Conservation (phyloP, 768 basidiomycete species). For the Rhodosporidiobolus sp. region DNA sequence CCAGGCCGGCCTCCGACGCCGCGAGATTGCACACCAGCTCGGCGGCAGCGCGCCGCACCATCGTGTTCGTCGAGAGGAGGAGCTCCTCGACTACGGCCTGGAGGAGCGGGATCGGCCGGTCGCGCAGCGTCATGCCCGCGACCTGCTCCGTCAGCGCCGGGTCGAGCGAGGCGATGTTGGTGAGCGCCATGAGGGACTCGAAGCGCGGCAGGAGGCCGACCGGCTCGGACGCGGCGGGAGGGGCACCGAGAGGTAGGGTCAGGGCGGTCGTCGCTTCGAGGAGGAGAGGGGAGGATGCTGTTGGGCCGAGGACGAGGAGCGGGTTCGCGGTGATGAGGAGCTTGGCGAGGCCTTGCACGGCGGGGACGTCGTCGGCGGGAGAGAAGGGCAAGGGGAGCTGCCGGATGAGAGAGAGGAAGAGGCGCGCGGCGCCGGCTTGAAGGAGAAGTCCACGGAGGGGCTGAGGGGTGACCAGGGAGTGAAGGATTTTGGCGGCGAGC, state of each 20-base stretch:
- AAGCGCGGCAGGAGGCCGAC: constrained; percentile 78
- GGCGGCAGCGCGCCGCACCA: constrained; percentile 80
- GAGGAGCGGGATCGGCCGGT: constrained; percentile 45
- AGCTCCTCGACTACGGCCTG: constrained; percentile 67
- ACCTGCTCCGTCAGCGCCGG: constrained; percentile 65
- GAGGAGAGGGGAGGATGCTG: constrained; percentile 60
- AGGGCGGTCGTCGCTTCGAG: constrained; percentile 83
- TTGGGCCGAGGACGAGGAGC: constrained; percentile 82
- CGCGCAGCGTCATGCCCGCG: constrained; percentile 55
- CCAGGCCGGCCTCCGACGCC: constrained; percentile 69
- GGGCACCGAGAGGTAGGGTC: constrained; percentile 61
- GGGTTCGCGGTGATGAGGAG: constrained; percentile 89
- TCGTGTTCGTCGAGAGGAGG: constrained; percentile 60
- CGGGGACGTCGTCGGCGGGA: constrained; percentile 38
- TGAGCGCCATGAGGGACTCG: constrained; percentile 92
- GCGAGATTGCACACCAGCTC: constrained; percentile 92
- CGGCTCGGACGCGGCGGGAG: constrained; percentile 50
- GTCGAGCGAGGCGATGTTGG: constrained; percentile 81
- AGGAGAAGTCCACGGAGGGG: constrained; percentile 22
- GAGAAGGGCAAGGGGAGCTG: constrained; percentile 18
- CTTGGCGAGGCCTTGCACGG: constrained; percentile 87
- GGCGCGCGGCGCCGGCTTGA: constrained; percentile 53
- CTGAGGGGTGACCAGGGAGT: constrained; percentile 42
- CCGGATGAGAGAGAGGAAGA: constrained; percentile 49
- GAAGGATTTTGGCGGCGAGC: constrained; percentile 36